A percentile compares a stretch with the other conserved stretches of the same genome.
Evolutionary conservation across 192 early-diverging fungal species (phyloP).

Genomic region (Glomus cerebriforme): DNA sequence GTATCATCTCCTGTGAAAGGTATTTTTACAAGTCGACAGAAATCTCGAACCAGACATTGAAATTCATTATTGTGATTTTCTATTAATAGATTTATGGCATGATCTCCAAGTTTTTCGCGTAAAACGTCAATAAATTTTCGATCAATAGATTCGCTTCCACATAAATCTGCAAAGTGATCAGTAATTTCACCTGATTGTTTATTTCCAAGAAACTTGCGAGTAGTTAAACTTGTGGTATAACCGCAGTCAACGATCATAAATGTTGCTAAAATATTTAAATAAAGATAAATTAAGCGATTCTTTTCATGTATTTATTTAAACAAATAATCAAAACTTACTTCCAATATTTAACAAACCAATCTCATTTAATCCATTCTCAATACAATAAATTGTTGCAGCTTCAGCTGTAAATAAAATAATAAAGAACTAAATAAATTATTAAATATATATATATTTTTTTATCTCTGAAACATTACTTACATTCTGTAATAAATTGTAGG

Average conservation of each 20-base stretch:
- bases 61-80: slow-evolving; percentile 25
- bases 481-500: too few relatives aligned
- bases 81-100: slow-evolving; percentile 39
- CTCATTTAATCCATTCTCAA: too few relatives aligned
- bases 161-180: slow-evolving; percentile 35
- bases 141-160: slow-evolving; percentile 46
- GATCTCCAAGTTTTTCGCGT: slow-evolving; percentile 46
- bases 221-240: slow-evolving; percentile 48
- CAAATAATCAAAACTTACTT: too few relatives aligned
- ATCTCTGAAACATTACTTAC: too few relatives aligned
- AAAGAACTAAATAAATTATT: too few relatives aligned
- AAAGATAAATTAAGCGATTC: too few relatives aligned
- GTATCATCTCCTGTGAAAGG: not conserved
- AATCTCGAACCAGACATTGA: not conserved
- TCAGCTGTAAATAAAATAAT: too few relatives aligned
- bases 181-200: slow-evolving; percentile 39
- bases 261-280: too few relatives aligned
- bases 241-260: slow-evolving; percentile 52
- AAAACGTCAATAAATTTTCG: slow-evolving; percentile 44
- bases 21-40: not conserved
- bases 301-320: too few relatives aligned
- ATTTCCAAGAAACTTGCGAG: not conserved
- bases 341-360: too few relatives aligned
- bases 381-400: too few relatives aligned
- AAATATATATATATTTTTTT: too few relatives aligned